Evolutionary conservation across 495 filamentous ascomycete genomes (phyloP).

Genomic region (Penicillium pancosmium): DNA sequence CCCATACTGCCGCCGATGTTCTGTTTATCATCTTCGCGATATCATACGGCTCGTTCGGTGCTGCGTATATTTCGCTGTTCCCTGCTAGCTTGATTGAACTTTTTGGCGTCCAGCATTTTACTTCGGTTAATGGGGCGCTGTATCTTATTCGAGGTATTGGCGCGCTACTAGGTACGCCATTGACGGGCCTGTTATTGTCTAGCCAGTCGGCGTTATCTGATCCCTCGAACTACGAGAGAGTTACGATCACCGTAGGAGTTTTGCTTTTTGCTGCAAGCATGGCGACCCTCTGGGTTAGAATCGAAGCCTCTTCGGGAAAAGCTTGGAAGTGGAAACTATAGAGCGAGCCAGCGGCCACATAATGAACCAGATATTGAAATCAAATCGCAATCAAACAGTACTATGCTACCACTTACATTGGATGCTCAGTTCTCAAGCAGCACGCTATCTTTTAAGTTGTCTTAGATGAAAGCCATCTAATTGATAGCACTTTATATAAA

Average conservation of each 20-base stretch:
- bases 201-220: conserved; percentile 23
- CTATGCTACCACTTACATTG: neutral
- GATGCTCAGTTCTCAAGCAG: too few relatives aligned
- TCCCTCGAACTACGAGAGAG: conserved; percentile 32
- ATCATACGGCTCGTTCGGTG: conserved; percentile 52
- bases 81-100: conserved; percentile 55
- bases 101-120: conserved; percentile 60
- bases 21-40: conserved; percentile 57
- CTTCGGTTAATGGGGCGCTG: conserved; percentile 60
- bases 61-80: conserved; percentile 45
- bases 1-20: conserved; percentile 25
- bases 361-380: neutral
- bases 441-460: too few relatives aligned
- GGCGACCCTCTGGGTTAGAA: conserved; percentile 39
- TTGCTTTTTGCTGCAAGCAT: conserved; percentile 37
- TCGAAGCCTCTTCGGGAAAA: conserved; percentile 29
- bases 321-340: conserved; percentile 28
- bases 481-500: too few relatives aligned
- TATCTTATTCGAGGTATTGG: conserved; percentile 59
- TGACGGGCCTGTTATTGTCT: conserved; percentile 41
- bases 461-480: too few relatives aligned
- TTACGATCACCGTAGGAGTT: conserved; percentile 32
- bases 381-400: too few relatives aligned
- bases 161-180: conserved; percentile 56
- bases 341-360: neutral